Evolutionary conservation across 257 asterid species (phyloP).

Genomic region (Mentha longifolia): DNA sequence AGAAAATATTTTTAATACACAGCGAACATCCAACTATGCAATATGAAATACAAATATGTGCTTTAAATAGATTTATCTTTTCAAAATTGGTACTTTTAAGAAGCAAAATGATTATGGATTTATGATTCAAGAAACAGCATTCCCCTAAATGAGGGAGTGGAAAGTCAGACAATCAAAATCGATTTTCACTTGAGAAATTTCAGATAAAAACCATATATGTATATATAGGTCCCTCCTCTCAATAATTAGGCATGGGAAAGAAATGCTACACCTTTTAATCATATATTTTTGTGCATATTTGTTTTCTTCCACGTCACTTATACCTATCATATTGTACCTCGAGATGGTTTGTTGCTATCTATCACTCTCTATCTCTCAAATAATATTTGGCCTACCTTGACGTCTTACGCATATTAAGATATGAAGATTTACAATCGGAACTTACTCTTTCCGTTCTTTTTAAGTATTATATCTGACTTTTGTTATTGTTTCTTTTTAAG

Average conservation of each 20-base stretch:
- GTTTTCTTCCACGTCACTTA: background rate
- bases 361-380: background rate
- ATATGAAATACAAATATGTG: too few relatives aligned
- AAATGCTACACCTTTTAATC: conserved; percentile 2
- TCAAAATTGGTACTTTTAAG: background rate
- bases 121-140: conserved; percentile 31
- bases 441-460: too few relatives aligned
- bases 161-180: conserved; percentile 24
- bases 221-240: conserved; percentile 29
- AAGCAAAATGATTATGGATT: conserved; percentile 38
- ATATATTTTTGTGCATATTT: conserved; percentile 47
- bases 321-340: background rate
- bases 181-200: conserved; percentile 13
- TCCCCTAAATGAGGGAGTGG: conserved; percentile 32
- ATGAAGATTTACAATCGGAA: too few relatives aligned
- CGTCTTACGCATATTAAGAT: too few relatives aligned
- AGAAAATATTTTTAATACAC: too few relatives aligned
- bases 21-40: too few relatives aligned
- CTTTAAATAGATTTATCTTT: conserved; percentile 2
- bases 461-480: too few relatives aligned
- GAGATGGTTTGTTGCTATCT: background rate
- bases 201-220: background rate
- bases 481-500: too few relatives aligned
- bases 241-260: conserved; percentile 47
- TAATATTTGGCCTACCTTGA: too few relatives aligned